phyloP scores from a whole-genome alignment of 768 basidiomycete genomes.

The Suillus americanus region DNA sequence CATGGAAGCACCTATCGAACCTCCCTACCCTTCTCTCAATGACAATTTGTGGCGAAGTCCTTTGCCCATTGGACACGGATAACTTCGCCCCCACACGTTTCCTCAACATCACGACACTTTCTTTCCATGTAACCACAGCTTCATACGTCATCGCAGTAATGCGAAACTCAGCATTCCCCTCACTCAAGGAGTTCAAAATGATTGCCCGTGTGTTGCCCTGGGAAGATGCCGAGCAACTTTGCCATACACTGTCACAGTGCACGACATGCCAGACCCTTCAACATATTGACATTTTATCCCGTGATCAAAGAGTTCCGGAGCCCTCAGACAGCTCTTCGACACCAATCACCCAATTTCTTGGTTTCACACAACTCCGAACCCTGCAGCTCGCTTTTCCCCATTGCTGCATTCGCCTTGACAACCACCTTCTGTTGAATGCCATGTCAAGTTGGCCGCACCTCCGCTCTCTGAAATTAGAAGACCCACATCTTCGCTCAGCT shows the following conservation, averaged over 20 bases:
- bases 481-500: neutral
- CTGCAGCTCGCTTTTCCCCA: neutral
- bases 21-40: neutral
- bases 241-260: neutral
- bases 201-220: neutral
- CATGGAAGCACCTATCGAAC: neutral
- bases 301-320: neutral
- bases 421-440: neutral
- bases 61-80: neutral
- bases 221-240: constrained; percentile 1
- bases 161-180: neutral
- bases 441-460: neutral
- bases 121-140: neutral
- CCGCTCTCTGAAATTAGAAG: neutral
- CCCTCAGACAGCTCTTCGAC: neutral
- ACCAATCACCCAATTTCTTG: neutral
- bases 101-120: constrained; percentile 1
- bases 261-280: neutral
- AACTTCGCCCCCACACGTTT: neutral
- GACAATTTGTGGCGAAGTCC: neutral
- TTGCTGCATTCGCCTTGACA: neutral
- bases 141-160: neutral
- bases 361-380: neutral
- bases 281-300: neutral
- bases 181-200: neutral